These are phyloP conservation scores for Pseudomonodictys pantanalensis DNA, from an alignment of 495 filamentous ascomycete species.

Conservation along the genomic window DNA sequence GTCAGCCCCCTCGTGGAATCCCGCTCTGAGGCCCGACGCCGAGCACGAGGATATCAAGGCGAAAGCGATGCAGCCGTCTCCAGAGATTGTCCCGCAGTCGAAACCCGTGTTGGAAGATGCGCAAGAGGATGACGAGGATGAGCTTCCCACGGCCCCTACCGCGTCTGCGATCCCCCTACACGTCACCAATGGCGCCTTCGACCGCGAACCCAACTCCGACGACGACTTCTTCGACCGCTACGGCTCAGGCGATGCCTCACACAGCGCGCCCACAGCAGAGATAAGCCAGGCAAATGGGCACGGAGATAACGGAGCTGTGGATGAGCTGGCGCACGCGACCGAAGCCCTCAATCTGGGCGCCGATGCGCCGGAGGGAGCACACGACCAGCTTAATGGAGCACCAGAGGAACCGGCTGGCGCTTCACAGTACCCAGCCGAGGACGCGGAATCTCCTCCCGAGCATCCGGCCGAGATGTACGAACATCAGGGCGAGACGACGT, in stretches of 20 bases:
- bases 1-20: constrained; percentile 31
- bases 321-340: neutral
- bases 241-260: neutral
- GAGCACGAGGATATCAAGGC: neutral
- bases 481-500: constrained; percentile 31
- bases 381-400: neutral
- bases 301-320: constrained; percentile 10
- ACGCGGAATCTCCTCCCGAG: constrained; percentile 1
- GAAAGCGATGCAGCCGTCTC: neutral
- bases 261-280: neutral
- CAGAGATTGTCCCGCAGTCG: neutral
- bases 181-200: constrained; percentile 8
- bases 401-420: neutral
- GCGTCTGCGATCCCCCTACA: constrained; percentile 4
- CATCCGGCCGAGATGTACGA: constrained; percentile 31
- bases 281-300: constrained; percentile 1
- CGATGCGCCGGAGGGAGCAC: neutral
- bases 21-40: constrained; percentile 30
- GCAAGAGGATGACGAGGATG: constrained; percentile 11
- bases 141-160: constrained; percentile 1
- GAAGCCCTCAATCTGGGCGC: constrained; percentile 3
- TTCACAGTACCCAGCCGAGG: neutral
- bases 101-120: neutral
- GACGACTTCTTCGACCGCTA: constrained; percentile 42
- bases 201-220: constrained; percentile 21